Conservation (phyloP, 2,329 filamentous ascomycete genomes). For the Fusarium torreyae region DNA sequence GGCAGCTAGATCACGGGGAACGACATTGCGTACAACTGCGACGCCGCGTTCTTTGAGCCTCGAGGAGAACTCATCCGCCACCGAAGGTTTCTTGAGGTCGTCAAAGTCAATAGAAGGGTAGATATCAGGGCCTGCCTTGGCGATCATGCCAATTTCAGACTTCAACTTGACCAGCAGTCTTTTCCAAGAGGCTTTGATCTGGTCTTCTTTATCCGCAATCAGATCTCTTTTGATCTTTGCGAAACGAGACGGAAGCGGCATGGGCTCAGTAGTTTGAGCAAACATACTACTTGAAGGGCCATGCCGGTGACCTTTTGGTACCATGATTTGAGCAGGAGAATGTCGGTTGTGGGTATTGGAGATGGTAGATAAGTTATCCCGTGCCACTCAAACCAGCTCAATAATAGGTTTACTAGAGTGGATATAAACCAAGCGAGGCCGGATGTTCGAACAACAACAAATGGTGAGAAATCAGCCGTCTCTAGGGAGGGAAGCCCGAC, state of each 20-base stretch:
- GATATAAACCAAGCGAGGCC: constrained; percentile 1
- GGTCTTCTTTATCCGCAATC: constrained; percentile 56
- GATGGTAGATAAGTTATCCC: constrained; percentile 11
- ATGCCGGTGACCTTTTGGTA: constrained; percentile 36
- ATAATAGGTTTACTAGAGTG: constrained; percentile 2
- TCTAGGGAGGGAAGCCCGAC: constrained; percentile 8
- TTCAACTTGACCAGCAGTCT: constrained; percentile 57
- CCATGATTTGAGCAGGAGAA: constrained; percentile 27
- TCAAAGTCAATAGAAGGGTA: constrained; percentile 61
- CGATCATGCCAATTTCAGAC: constrained; percentile 57
- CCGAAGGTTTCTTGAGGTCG: constrained; percentile 53
- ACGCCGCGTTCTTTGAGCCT: constrained; percentile 52
- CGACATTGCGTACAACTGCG: constrained; percentile 53
- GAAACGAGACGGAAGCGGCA: constrained; percentile 59
- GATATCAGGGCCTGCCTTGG: constrained; percentile 50
- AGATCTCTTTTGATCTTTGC: constrained; percentile 59
- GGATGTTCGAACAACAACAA: constrained; percentile 2
- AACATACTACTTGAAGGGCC: constrained; percentile 49
- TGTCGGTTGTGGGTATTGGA: constrained; percentile 4
- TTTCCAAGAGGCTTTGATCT: constrained; percentile 57
- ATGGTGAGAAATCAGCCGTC: constrained; percentile 7
- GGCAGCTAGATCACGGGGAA: constrained; percentile 48
- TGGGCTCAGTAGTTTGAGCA: constrained; percentile 48
- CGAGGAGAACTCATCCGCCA: constrained; percentile 48
- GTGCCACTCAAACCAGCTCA: background rate